Conservation (phyloP, 208 protist genomes). For the Angomonas desouzai region DNA sequence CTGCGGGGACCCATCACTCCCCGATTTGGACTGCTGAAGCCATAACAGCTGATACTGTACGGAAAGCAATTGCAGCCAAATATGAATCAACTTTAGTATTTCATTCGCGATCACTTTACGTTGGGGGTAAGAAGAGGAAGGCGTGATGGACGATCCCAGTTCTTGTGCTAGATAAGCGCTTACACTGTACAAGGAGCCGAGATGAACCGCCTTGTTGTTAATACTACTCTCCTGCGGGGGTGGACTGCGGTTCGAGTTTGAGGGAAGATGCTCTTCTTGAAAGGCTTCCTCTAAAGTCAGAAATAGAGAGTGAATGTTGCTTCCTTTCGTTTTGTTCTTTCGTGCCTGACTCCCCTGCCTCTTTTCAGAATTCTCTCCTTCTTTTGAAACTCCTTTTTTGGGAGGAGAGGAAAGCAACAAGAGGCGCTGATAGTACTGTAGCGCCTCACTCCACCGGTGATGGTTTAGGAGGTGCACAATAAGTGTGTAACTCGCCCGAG, state of each 20-base stretch:
- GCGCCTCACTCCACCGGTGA: neutral
- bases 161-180: neutral
- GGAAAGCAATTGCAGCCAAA: neutral
- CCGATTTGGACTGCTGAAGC: no score
- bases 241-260: no score
- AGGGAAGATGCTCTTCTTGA: no score
- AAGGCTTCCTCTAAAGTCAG: neutral
- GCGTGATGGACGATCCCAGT: neutral
- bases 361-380: neutral
- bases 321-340: neutral
- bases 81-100: neutral
- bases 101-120: neutral
- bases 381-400: no score
- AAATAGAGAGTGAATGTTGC: neutral
- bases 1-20: no score
- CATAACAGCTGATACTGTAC: neutral
- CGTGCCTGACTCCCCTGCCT: no score
- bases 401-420: constrained; percentile 2
- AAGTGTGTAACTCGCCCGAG: neutral
- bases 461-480: neutral
- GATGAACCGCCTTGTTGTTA: neutral
- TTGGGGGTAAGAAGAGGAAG: no score
- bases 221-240: no score
- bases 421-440: neutral
- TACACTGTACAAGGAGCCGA: neutral